Evolutionary conservation across 225 moss, liverwort and hornwort species (phyloP), one percentile per base, ranked within the genome.

Genomic region (Neckera pumila): DNA sequence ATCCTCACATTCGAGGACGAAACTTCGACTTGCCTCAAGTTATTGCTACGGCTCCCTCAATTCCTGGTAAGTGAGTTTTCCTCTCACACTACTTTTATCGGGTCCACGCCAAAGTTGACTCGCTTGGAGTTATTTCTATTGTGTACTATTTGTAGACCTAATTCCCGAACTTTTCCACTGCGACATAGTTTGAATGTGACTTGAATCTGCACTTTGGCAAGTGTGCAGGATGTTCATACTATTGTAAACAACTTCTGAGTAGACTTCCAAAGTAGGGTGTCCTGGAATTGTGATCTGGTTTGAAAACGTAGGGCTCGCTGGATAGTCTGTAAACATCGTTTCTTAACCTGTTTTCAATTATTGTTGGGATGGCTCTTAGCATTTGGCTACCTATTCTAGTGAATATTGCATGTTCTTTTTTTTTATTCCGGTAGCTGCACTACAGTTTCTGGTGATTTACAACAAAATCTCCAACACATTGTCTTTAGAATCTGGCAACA

Each of bases 21-120:
- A 90, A 90, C 87, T 87, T 90, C n/a, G 87, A 87, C 47, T 80
- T 87, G 84, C 90, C 90, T 58, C 87, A 90, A 26, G 87, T 31
- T 20, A 27, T 90, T 21, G 76, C 86, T 27, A 62, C 80, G 45
- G 90, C 90, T 21, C 84, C 87, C 60, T 2, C 56, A 33, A 80
- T 90, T 40, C 16, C 79, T 45, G 87, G 87, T 87, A 19, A 47
- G 74, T 31, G 47, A 19, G 19, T 31, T 18, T 19, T 31, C 61
- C 30, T 87, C 20, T 87, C 36, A 87, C 81, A 8, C 47, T 30
- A 19, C 12, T 73, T 17, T 17, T 11, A 28, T 2, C 18, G 54
- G 54, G 18, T 54, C 54, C 54, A 2, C 17, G 12, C 12, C 25
- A 58, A 27, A 79, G 76, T 25, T 56, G 54, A 27, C 27, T 58